Conservation (phyloP, 1,284 basidiomycete genomes). For the Pholiota adiposa region DNA sequence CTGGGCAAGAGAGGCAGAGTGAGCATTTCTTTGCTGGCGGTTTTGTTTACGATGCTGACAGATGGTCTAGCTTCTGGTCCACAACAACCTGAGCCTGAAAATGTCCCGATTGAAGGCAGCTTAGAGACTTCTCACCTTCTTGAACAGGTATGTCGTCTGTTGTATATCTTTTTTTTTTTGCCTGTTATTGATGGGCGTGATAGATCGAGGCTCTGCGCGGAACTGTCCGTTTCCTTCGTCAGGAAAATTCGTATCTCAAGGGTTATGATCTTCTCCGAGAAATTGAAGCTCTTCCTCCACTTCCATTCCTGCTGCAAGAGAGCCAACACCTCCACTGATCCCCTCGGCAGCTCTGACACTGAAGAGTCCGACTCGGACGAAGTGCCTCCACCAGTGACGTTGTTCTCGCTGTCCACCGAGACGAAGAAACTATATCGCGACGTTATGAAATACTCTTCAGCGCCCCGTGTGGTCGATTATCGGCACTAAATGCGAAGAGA, state of each 20-base stretch:
- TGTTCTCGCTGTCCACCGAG: conserved; percentile 76
- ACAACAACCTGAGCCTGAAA: conserved; percentile 63
- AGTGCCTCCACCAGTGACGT: conserved; percentile 49
- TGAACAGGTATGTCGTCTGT: conserved; percentile 80
- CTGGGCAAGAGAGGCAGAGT: conserved; percentile 71
- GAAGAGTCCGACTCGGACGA: conserved; percentile 62
- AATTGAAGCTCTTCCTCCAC: conserved; percentile 72
- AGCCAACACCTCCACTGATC: conserved; percentile 64
- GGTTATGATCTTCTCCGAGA: conserved; percentile 86
- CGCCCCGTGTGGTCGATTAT: conserved; percentile 84
- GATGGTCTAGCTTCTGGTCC: conserved; percentile 38
- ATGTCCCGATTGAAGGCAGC: conserved; percentile 70
- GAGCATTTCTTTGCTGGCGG: conserved; percentile 22
- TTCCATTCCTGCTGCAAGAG: conserved; percentile 54
- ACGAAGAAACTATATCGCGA: conserved; percentile 84
- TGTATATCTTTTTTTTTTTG: conserved; percentile 4
- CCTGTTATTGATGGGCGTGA: conserved; percentile 1
- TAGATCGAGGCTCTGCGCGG: conserved; percentile 90
- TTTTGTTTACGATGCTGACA: conserved; percentile 1
- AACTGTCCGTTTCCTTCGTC: conserved; percentile 87
- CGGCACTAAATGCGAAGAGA: conserved; percentile 56
- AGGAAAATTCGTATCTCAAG: conserved; percentile 92
- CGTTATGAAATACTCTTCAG: conserved; percentile 80
- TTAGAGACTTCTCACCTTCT: conserved; percentile 85
- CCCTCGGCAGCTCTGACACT: conserved; percentile 66